Evolutionary conservation across 2,329 filamentous ascomycete species (phyloP).

Genomic region (Alternaria metachromatica): DNA sequence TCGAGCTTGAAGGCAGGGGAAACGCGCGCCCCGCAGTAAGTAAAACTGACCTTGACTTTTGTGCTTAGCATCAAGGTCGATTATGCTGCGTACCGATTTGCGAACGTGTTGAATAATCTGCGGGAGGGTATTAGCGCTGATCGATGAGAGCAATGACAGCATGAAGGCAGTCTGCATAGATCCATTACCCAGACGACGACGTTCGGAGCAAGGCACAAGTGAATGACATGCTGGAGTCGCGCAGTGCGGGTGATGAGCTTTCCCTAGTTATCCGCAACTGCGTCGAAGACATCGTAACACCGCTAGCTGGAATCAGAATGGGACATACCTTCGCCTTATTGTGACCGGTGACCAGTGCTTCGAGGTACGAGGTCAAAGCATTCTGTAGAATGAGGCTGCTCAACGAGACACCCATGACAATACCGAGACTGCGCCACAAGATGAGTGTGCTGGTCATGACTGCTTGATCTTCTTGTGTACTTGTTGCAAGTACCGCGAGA

Average conservation of each 20-base stretch:
- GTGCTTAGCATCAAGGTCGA: constrained; percentile 53
- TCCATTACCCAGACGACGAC: background rate
- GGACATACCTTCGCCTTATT: constrained; percentile 59
- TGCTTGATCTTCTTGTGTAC: constrained; percentile 53
- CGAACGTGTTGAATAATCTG: constrained; percentile 57
- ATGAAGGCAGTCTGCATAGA: background rate
- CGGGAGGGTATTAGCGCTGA: constrained; percentile 2
- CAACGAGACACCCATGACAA: constrained; percentile 74
- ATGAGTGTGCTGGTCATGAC: constrained; percentile 70
- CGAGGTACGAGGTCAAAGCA: constrained; percentile 66
- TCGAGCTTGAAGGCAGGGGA: background rate
- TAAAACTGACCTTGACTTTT: constrained; percentile 53
- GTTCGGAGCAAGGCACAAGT: background rate
- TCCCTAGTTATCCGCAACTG: background rate
- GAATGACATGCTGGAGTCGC: background rate
- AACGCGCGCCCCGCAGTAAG: background rate
- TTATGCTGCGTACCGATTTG: constrained; percentile 58
- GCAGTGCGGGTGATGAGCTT: background rate
- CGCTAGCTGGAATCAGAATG: background rate
- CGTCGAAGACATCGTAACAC: background rate
- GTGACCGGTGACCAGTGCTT: constrained; percentile 63
- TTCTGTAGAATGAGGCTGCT: constrained; percentile 79
- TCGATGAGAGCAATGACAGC: background rate
- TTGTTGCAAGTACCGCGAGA: constrained; percentile 52
- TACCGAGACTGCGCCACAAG: constrained; percentile 74